Evolutionary conservation across 2,329 filamentous ascomycete genomes (phyloP).

Genomic region (Periconia macrospinosa): DNA sequence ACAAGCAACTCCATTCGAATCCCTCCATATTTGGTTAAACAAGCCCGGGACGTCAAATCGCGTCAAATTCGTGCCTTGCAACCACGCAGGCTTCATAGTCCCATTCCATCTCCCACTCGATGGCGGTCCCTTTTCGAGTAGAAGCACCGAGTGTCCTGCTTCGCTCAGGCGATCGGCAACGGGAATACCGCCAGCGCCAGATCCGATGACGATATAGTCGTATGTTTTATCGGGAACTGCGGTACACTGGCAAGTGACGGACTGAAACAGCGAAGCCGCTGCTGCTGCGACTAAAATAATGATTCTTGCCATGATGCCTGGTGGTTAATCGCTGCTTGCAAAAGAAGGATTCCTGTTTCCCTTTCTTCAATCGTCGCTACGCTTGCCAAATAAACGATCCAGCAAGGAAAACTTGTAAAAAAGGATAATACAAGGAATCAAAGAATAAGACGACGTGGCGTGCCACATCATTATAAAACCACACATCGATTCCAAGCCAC

Average conservation of each 20-base stretch:
- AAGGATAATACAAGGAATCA: no score
- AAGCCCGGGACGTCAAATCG: conserved; percentile 71
- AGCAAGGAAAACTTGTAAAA: no score
- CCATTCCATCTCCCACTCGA: conserved; percentile 66
- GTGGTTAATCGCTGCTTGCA: neutral
- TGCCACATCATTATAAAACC: no score
- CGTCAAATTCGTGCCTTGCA: conserved; percentile 63
- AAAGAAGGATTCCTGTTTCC: neutral
- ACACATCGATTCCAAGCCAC: no score
- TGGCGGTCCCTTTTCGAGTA: conserved; percentile 48
- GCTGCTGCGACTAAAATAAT: conserved; percentile 9
- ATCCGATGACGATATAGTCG: conserved; percentile 65
- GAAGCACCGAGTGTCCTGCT: conserved; percentile 62
- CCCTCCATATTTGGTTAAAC: conserved; percentile 67
- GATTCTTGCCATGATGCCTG: conserved; percentile 12
- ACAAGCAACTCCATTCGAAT: conserved; percentile 64
- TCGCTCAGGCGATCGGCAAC: conserved; percentile 60
- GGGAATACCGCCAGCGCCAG: conserved; percentile 62
- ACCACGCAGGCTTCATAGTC: conserved; percentile 61
- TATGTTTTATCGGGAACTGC: conserved; percentile 44
- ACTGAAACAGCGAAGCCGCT: conserved; percentile 10
- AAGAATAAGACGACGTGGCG: no score
- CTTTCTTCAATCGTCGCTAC: no score
- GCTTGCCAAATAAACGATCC: no score
- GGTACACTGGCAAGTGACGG: conserved; percentile 13